Conservation (phyloP, 2,329 filamentous ascomycete species). For the Colletotrichum ledebouriae region DNA sequence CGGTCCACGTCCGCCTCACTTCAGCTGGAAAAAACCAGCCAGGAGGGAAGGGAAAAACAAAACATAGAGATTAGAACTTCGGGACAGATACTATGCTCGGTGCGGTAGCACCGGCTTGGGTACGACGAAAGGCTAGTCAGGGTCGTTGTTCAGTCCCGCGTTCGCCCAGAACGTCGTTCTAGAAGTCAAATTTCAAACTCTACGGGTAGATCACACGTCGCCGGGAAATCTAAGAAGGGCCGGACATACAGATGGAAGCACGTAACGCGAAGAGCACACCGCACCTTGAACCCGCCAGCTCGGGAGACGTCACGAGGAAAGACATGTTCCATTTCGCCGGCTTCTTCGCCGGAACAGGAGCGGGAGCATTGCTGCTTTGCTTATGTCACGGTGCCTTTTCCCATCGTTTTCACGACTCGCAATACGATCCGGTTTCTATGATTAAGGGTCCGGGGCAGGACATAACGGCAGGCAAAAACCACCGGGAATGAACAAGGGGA, state of each 20-base stretch:
- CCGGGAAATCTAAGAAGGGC: conserved; percentile 12
- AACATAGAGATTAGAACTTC: neutral
- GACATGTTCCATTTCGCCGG: conserved; percentile 8
- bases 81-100: neutral
- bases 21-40: neutral
- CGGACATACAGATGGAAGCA: neutral
- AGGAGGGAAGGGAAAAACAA: neutral
- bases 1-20: conserved; percentile 30
- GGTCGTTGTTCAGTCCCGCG: neutral
- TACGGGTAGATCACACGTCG: conserved; percentile 27
- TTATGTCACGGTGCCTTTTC: neutral
- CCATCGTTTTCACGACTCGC: conserved; percentile 21
- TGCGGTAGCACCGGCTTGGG: neutral
- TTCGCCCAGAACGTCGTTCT: conserved; percentile 28
- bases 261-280: neutral
- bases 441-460: neutral
- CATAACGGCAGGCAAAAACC: conserved; percentile 19
- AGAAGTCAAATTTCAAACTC: conserved; percentile 30
- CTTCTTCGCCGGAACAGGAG: conserved; percentile 12
- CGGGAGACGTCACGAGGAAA: conserved; percentile 7
- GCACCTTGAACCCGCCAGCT: conserved; percentile 7
- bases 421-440: conserved; percentile 1
- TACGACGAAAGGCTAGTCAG: too few relatives aligned
- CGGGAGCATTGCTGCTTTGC: neutral
- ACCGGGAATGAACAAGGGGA: neutral